Percentiles rank a stretch among this genome's conserved stretches.
phyloP scores from a whole-genome alignment of 164 flowering plant species.

The Vitis rupestris region DNA sequence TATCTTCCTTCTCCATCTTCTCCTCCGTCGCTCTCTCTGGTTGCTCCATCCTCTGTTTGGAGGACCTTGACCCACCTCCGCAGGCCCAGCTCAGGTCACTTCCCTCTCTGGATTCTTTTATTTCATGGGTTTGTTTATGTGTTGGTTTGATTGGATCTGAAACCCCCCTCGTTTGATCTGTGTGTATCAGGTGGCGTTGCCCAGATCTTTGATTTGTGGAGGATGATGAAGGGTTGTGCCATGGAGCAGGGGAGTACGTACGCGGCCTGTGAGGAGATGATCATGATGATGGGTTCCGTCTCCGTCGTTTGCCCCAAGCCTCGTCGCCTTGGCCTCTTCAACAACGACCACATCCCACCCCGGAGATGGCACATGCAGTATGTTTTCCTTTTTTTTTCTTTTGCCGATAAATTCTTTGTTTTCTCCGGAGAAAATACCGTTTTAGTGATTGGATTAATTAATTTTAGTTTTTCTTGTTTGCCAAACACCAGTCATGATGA shows the following conservation, averaged over 20 bases:
- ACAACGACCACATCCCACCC: slow-evolving; percentile 20
- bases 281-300: slow-evolving; percentile 22
- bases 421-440: not conserved
- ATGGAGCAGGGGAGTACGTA: slow-evolving; percentile 25
- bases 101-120: too few species aligned
- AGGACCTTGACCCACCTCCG: too few species aligned
- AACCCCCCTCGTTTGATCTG: not conserved
- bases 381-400: not conserved
- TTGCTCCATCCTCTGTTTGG: not conserved
- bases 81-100: too few species aligned
- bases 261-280: slow-evolving; percentile 21
- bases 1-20: too few species aligned
- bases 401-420: not conserved
- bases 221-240: slow-evolving; percentile 24
- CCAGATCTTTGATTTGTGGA: not conserved
- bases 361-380: slow-evolving; percentile 21
- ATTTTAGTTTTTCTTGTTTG: not conserved
- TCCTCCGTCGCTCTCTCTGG: not conserved
- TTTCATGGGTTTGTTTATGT: too few species aligned
- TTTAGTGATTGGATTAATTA: not conserved
- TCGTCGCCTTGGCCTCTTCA: slow-evolving; percentile 25
- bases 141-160: not conserved
- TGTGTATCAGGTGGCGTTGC: slow-evolving; percentile 4
- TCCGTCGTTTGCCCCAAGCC: slow-evolving; percentile 54
- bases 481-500: slow-evolving; percentile 19